These are phyloP conservation scores for Carallia brachiata DNA, from an alignment of 345 rosid species.

Conservation along the genomic window DNA sequence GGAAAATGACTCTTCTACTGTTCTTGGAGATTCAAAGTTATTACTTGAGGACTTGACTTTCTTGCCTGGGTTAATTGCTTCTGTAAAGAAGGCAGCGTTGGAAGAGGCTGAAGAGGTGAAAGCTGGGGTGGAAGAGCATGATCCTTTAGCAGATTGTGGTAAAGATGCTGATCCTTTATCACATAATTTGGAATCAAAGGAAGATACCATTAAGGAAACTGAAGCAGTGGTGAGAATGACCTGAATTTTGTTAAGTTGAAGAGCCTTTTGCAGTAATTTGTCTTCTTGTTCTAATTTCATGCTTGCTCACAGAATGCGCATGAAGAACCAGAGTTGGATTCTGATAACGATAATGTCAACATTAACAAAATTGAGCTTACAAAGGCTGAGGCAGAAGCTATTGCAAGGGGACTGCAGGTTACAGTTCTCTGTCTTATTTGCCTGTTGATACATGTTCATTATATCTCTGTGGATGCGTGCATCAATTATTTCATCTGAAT, in stretches of 20 bases:
- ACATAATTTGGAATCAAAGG: conserved; percentile 36
- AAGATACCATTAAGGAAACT: conserved; percentile 31
- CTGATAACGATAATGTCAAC: conserved; percentile 54
- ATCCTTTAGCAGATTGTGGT: too few species aligned
- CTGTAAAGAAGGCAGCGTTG: conserved; percentile 71
- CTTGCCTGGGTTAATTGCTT: conserved; percentile 65
- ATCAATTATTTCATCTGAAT: neutral
- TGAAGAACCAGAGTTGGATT: conserved; percentile 64
- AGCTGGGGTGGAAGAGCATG: conserved; percentile 45
- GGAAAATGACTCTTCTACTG: conserved; percentile 36
- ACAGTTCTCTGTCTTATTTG: conserved; percentile 5
- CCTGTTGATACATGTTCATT: neutral
- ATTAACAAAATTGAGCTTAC: conserved; percentile 81
- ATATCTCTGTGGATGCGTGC: conserved; percentile 1
- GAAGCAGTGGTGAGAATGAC: conserved; percentile 58
- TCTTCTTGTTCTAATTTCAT: conserved; percentile 25
- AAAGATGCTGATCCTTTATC: conserved; percentile 25
- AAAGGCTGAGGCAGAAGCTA: conserved; percentile 94
- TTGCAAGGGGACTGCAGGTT: conserved; percentile 91
- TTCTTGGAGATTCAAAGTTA: conserved; percentile 41
- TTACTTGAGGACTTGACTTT: conserved; percentile 49
- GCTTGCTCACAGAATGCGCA: conserved; percentile 51
- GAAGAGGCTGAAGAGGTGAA: conserved; percentile 77
- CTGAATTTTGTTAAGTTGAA: conserved; percentile 13
- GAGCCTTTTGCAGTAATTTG: conserved; percentile 6